Conservation (phyloP, 2,329 filamentous ascomycete species). For the Pestalotiopsis fici region DNA sequence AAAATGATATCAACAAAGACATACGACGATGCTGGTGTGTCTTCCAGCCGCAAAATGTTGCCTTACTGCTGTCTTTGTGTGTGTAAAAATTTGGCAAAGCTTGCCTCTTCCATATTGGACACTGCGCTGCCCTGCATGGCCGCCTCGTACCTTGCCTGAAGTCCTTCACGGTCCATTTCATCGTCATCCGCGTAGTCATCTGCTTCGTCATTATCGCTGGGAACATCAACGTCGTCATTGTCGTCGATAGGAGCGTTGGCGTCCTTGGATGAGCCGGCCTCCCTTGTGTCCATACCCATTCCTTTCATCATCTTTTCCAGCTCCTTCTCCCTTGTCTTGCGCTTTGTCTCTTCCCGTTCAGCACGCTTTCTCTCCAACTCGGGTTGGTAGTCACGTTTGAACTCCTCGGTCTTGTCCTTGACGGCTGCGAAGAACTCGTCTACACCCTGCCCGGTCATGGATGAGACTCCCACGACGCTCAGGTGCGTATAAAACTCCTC, state of each 20-base stretch:
- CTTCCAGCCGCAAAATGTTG: not conserved
- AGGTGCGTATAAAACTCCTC: conserved; percentile 97
- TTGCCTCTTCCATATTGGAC: conserved; percentile 54
- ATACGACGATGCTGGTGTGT: conserved; percentile 22
- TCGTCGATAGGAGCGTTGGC: conserved; percentile 44
- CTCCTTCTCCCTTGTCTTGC: conserved; percentile 73
- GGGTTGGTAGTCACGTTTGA: conserved; percentile 86
- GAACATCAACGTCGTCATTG: conserved; percentile 50
- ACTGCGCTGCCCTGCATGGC: conserved; percentile 65
- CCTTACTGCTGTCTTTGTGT: conserved; percentile 34
- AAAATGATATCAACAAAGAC: not conserved
- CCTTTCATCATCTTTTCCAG: conserved; percentile 93
- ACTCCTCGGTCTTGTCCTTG: conserved; percentile 83
- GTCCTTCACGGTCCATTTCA: conserved; percentile 63
- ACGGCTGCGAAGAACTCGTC: conserved; percentile 94
- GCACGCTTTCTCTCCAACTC: conserved; percentile 80
- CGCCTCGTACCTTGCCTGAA: conserved; percentile 76
- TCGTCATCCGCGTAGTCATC: conserved; percentile 62
- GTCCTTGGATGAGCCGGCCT: conserved; percentile 20
- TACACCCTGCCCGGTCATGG: conserved; percentile 88
- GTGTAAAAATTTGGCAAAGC: conserved; percentile 62
- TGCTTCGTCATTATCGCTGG: conserved; percentile 52
- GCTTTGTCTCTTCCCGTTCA: conserved; percentile 76
- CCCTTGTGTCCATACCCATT: conserved; percentile 59
- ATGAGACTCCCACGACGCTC: conserved; percentile 89